Percentiles rank a stretch among this genome's conserved stretches.
phyloP scores from a whole-genome alignment of 768 basidiomycete genomes.

The Paxillus involutus region DNA sequence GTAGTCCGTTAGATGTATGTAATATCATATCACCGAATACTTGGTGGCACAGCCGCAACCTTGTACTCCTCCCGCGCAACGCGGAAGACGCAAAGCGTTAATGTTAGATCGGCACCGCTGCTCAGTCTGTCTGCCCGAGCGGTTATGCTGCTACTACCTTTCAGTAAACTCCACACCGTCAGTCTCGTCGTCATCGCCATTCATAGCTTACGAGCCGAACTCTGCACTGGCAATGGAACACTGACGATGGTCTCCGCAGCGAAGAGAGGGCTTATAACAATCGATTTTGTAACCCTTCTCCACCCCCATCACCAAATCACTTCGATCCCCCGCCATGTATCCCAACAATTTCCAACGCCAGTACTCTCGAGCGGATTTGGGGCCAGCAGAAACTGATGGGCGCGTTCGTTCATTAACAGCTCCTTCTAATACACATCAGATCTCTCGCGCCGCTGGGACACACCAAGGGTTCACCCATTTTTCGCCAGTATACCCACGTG shows the following conservation, averaged over 20 bases:
- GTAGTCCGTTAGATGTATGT: not conserved
- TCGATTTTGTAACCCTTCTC: conserved; percentile 8
- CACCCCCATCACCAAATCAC: conserved; percentile 20
- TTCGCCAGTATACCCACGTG: not conserved
- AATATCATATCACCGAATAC: not conserved
- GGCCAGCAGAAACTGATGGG: conserved; percentile 15
- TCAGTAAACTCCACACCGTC: conserved; percentile 18
- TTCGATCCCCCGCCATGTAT: conserved; percentile 17
- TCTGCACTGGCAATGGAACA: conserved; percentile 19
- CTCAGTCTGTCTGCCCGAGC: conserved; percentile 21
- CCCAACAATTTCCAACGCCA: conserved; percentile 5
- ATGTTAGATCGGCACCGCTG: conserved; percentile 19
- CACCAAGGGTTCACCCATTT: not conserved
- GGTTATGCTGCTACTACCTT: conserved; percentile 14
- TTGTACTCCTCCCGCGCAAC: not conserved
- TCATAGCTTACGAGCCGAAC: conserved; percentile 11
- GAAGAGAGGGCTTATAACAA: conserved; percentile 19
- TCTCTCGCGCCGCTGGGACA: not conserved
- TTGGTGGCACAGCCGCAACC: not conserved
- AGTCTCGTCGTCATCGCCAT: conserved; percentile 25
- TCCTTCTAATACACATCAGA: conserved; percentile 11
- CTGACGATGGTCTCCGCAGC: conserved; percentile 7
- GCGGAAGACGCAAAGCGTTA: not conserved
- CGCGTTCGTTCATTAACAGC: not conserved
- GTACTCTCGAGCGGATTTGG: conserved; percentile 2